A percentile compares a stretch with the other conserved stretches of the same genome.
These are phyloP conservation scores for Priceomyces melissophilus DNA, from an alignment of 805 yeast species.

Conservation along the genomic window DNA sequence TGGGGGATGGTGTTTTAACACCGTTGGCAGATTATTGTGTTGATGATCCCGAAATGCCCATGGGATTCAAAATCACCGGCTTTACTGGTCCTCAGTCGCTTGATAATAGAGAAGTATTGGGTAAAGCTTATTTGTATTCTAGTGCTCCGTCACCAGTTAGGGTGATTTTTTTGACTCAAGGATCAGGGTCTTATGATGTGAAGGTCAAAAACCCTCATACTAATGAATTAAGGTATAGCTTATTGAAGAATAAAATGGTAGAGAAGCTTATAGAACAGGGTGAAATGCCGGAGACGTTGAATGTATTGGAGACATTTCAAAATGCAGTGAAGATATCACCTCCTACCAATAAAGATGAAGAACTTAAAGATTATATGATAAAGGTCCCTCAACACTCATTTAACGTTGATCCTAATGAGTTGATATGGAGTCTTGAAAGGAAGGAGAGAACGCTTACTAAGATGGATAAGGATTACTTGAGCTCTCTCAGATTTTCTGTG, in stretches of 20 bases:
- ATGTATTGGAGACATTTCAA: conserved; percentile 12
- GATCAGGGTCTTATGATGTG: conserved; percentile 18
- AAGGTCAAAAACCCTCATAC: conserved; percentile 11
- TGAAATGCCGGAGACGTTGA: neutral
- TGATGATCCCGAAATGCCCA: conserved; percentile 10
- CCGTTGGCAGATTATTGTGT: conserved; percentile 18
- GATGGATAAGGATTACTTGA: conserved; percentile 16
- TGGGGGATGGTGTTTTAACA: conserved; percentile 7
- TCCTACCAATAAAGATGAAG: conserved; percentile 6
- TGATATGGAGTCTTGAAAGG: conserved; percentile 13
- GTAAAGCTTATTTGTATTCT: conserved; percentile 26
- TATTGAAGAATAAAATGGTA: conserved; percentile 22
- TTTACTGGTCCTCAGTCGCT: conserved; percentile 22
- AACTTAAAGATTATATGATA: conserved; percentile 8
- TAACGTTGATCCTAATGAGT: conserved; percentile 16
- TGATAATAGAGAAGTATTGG: conserved; percentile 23
- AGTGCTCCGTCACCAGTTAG: conserved; percentile 26
- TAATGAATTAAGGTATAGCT: conserved; percentile 15
- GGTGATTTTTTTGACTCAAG: conserved; percentile 26
- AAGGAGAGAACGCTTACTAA: conserved; percentile 1
- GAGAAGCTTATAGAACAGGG: conserved; percentile 5
- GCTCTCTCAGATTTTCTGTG: conserved; percentile 15
- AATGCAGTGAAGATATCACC: conserved; percentile 9
- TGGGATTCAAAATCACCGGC: conserved; percentile 20
- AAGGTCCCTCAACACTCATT: conserved; percentile 20